Evolutionary conservation across 768 basidiomycete species (phyloP).

Genomic region (Suillus subaureus): DNA sequence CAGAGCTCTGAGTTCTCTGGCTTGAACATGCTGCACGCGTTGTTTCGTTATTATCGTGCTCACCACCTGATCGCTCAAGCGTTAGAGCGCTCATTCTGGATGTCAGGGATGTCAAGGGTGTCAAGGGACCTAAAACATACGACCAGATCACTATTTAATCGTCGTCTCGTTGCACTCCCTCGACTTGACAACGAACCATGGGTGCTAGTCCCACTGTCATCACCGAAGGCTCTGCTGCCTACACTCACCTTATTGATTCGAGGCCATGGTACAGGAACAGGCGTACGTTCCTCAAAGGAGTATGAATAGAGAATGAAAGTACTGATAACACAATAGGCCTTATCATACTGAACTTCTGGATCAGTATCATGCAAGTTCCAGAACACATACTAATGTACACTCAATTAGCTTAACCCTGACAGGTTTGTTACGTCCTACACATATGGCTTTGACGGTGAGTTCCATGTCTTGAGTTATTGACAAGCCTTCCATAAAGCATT

Average conservation of each 20-base stretch:
- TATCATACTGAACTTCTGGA: conserved; percentile 65
- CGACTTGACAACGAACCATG: too few species aligned
- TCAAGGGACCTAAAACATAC: too few species aligned
- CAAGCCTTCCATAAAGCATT: neutral
- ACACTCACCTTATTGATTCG: conserved; percentile 58
- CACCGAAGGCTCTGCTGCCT: conserved; percentile 31
- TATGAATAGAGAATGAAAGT: too few species aligned
- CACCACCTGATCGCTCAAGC: too few species aligned
- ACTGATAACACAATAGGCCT: conserved; percentile 37
- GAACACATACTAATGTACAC: neutral
- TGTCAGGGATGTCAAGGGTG: too few species aligned
- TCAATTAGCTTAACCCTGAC: neutral
- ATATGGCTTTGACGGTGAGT: conserved; percentile 39
- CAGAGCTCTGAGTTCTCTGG: too few species aligned
- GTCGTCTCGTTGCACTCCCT: too few species aligned
- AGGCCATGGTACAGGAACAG: conserved; percentile 73
- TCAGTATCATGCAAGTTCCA: conserved; percentile 53
- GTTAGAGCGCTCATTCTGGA: too few species aligned
- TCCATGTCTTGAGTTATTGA: neutral
- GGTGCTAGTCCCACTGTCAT: too few species aligned
- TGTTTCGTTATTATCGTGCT: too few species aligned
- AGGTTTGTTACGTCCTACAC: conserved; percentile 40
- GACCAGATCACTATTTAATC: too few species aligned
- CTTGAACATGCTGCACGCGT: too few species aligned
- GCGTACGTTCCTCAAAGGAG: conserved; percentile 34